Evolutionary conservation across 176 grass and related monocot species (phyloP).

Genomic region (Coix lacrymajobi): DNA sequence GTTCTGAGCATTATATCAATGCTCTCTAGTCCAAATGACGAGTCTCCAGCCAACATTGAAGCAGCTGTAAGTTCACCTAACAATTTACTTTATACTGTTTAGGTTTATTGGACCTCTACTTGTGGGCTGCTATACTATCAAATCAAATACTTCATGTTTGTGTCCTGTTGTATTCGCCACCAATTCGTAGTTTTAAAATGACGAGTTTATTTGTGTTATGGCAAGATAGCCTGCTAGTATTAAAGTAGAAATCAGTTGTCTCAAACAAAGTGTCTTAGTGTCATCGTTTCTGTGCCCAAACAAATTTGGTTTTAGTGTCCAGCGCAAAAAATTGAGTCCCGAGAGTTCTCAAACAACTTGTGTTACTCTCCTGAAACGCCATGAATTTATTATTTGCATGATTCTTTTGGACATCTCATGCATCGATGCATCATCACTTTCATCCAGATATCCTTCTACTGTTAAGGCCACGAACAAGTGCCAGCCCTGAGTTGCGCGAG

Average conservation of each 20-base stretch:
- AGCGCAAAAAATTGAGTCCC: not conserved
- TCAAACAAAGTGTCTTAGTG: not conserved
- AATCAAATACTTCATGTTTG: not conserved
- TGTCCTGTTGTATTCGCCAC: not conserved
- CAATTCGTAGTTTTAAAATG: not conserved
- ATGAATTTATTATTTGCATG: not conserved
- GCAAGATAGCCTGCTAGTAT: not conserved
- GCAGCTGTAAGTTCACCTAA: slow-evolving; percentile 67
- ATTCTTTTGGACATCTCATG: not conserved
- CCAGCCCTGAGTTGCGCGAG: not conserved
- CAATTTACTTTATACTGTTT: slow-evolving; percentile 7
- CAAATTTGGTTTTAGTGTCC: not conserved
- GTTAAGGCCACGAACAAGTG: not conserved
- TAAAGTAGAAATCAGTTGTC: not conserved
- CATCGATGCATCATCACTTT: not conserved
- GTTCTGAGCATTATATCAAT: slow-evolving; percentile 96
- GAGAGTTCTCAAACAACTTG: not conserved
- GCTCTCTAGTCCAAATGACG: slow-evolving; percentile 91
- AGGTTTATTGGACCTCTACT: not conserved
- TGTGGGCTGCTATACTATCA: not conserved
- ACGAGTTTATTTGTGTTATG: not conserved
- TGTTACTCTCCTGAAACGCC: not conserved
- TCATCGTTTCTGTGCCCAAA: not conserved
- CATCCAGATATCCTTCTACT: not conserved
- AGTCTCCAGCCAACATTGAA: slow-evolving; percentile 87